phyloP scores from a whole-genome alignment of 106 monocot species.

The Agapanthus africanus region DNA sequence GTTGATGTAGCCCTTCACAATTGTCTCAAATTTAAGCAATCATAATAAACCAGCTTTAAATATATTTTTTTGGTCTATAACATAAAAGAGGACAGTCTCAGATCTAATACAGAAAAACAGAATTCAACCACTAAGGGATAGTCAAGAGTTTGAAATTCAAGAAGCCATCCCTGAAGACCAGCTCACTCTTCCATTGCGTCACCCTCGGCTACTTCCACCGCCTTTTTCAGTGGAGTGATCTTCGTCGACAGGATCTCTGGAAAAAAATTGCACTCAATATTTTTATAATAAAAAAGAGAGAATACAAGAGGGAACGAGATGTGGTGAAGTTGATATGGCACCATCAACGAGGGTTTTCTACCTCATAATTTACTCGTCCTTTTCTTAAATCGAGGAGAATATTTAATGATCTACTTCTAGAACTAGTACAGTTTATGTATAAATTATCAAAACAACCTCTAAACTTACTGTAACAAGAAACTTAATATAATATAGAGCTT shows the following conservation, averaged over 20 bases:
- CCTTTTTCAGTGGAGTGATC: neutral
- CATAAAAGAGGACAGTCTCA: neutral
- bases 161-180: neutral
- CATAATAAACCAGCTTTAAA: no score
- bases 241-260: neutral
- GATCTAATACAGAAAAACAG: neutral
- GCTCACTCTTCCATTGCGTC: constrained; percentile 6
- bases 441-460: no score
- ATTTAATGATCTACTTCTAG: no score
- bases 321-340: no score
- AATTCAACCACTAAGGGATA: neutral
- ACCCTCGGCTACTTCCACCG: neutral
- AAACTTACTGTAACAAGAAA: no score
- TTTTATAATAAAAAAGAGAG: neutral
- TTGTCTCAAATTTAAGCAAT: no score
- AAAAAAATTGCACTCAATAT: neutral
- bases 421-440: no score
- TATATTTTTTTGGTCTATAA: neutral
- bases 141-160: neutral
- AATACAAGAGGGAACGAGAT: neutral
- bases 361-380: no score
- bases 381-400: no score
- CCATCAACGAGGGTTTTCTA: no score
- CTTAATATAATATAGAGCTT: no score
- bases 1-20: no score